Base-by-base conservation (phyloP, 257 asterid genomes). In the Solanum medicagineum region DNA sequence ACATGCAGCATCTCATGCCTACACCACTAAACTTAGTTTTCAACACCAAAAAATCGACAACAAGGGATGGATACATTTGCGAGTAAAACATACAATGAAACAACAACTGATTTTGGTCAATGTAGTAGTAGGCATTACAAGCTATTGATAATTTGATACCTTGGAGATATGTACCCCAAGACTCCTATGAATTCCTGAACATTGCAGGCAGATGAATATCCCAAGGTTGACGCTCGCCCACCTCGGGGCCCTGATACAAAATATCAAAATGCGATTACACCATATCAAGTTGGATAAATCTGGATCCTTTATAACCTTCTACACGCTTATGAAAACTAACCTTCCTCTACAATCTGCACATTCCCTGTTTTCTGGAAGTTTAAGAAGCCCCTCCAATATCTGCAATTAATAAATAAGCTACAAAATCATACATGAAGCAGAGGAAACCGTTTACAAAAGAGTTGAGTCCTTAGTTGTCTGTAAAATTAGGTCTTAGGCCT, bases 171-270 rank as follows among this genome's bases (percentile, higher is more conserved):
- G 99, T 29, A 94, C 97, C 83, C 99, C 99, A 32, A 96, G 97
- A 89, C 97, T 94, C 83, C 98, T 91, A 87, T 96, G 99, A 85
- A 93, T 90, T 65, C 98, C 98, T 40, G 99, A 96, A 85, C 98
- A 96, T 85, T 90, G 94, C 98, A 96, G 84, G 86, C 99, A 95
- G 89, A 96, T 93, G 87, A 95, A 96, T 88, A 93, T 89, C 55
- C 99, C 99, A 6, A 96, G 94, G 92, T 96, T 96, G 87, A 95
- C 87, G 83, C 99, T 96, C 26, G 98, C 98, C 99, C 98, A 96
- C 75, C 97, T 85, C 22, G 98, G 99, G 45, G 96, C 97, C 94
- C 98, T 96, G 93, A 45, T 83, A 86, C 63, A 24, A 85, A 22
- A 36, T 36, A 36, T 36, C 42, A 36, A 36, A 36, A 36, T 3